Percentiles rank a stretch among this genome's conserved stretches.
phyloP scores from a whole-genome alignment of 345 rosid species.

The Zanthoxylum bungeanum region DNA sequence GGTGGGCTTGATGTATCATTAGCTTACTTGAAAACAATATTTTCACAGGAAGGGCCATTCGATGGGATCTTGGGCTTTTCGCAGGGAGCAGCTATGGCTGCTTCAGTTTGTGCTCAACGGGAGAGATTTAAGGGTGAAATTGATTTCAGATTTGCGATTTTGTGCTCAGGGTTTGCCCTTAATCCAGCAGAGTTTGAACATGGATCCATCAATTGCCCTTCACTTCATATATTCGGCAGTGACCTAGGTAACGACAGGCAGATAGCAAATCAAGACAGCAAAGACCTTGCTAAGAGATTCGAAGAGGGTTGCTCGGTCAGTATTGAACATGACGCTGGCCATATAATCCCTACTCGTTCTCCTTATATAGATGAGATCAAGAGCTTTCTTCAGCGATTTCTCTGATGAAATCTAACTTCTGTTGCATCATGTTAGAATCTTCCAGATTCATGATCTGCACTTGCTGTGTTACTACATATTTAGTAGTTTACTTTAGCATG shows the following conservation, averaged over 20 bases:
- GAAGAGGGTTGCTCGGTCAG: slow-evolving; percentile 52
- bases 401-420: slow-evolving; percentile 24
- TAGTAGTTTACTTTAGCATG: not conserved
- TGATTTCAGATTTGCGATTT: slow-evolving; percentile 66
- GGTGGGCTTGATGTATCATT: slow-evolving; percentile 64
- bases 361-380: slow-evolving; percentile 69
- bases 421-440: not conserved
- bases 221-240: slow-evolving; percentile 84
- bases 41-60: slow-evolving; percentile 72
- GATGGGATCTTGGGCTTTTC: slow-evolving; percentile 94
- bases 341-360: slow-evolving; percentile 74
- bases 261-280: slow-evolving; percentile 63
- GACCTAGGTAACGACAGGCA: slow-evolving; percentile 71
- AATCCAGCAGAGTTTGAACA: slow-evolving; percentile 26
- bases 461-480: not conserved
- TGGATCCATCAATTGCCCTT: slow-evolving; percentile 59
- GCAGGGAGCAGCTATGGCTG: slow-evolving; percentile 96
- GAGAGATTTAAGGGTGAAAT: slow-evolving; percentile 46
- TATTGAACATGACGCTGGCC: slow-evolving; percentile 83
- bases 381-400: slow-evolving; percentile 63
- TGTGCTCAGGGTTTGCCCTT: slow-evolving; percentile 75
- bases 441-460: not conserved
- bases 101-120: slow-evolving; percentile 46
- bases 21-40: slow-evolving; percentile 41
- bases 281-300: slow-evolving; percentile 51